Evolutionary conservation across 164 flowering plant genomes (phyloP).

Genomic region (Liquidambar formosana): DNA sequence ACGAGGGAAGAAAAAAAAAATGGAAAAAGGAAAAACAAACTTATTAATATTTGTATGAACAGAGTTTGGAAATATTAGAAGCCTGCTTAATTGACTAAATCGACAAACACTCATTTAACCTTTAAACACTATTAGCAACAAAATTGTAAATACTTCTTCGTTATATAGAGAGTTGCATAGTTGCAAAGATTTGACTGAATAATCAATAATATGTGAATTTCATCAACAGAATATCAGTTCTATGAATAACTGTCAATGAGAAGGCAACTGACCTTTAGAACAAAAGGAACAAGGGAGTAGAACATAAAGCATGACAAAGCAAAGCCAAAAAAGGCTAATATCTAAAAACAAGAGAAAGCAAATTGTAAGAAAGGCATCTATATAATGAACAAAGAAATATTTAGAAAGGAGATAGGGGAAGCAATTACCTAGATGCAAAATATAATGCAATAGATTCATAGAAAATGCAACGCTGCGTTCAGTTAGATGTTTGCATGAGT

Average conservation of each 20-base stretch:
- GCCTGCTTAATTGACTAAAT: no score
- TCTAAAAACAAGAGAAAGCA: slow-evolving; percentile 33
- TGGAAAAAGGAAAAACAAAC: not conserved
- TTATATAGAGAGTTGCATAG: not conserved
- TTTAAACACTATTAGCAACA: not conserved
- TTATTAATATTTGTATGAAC: no score
- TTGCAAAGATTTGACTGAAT: not conserved
- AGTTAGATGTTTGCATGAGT: no score
- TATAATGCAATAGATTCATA: no score
- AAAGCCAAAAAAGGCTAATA: slow-evolving; percentile 49
- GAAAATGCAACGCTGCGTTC: not conserved
- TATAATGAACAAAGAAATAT: not conserved
- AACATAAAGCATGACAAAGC: slow-evolving; percentile 46
- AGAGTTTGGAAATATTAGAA: no score
- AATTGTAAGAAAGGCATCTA: not conserved
- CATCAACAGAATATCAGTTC: not conserved
- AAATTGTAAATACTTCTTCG: not conserved
- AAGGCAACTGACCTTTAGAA: slow-evolving; percentile 57
- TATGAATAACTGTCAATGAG: not conserved
- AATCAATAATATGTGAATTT: not conserved
- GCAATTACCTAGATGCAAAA: no score
- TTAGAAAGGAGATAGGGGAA: not conserved
- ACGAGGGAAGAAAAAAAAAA: no score
- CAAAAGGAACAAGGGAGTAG: slow-evolving; percentile 54
- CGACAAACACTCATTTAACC: not conserved